Evolutionary conservation across 2,329 filamentous ascomycete species (phyloP).

Genomic region (Colletotrichum australisinense): DNA sequence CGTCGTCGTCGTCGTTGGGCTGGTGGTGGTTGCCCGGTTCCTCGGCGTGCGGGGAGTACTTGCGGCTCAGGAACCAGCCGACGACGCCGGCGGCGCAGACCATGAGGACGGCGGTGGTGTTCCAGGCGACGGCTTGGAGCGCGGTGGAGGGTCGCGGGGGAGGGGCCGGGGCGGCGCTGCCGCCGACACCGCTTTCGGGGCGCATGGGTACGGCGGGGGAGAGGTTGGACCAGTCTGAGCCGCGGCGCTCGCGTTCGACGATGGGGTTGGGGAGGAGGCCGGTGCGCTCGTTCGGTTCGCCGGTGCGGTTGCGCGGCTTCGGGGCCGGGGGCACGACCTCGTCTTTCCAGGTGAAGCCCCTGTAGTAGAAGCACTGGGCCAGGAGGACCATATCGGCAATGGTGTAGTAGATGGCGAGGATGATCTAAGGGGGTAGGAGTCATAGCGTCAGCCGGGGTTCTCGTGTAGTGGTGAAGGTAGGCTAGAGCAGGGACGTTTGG

Average conservation of each 20-base stretch:
- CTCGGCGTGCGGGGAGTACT: slow-evolving; percentile 50
- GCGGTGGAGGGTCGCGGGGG: slow-evolving; percentile 61
- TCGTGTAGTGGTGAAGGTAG: neutral
- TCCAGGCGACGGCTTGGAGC: slow-evolving; percentile 75
- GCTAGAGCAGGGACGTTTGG: neutral
- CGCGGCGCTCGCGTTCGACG: slow-evolving; percentile 56
- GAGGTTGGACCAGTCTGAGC: slow-evolving; percentile 70
- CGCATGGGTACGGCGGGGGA: slow-evolving; percentile 87
- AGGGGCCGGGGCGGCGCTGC: slow-evolving; percentile 48
- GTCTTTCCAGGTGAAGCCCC: slow-evolving; percentile 79
- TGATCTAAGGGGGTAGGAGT: slow-evolving; percentile 63
- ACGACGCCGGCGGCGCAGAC: slow-evolving; percentile 86
- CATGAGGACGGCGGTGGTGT: slow-evolving; percentile 79
- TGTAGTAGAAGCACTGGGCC: slow-evolving; percentile 94
- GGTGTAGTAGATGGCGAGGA: slow-evolving; percentile 94
- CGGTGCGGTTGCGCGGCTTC: slow-evolving; percentile 49
- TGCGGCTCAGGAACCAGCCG: slow-evolving; percentile 83
- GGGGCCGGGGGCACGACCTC: slow-evolving; percentile 56
- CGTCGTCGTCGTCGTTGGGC: slow-evolving; percentile 53
- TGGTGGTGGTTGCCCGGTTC: slow-evolving; percentile 54
- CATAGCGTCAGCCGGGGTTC: slow-evolving; percentile 33
- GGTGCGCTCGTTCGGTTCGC: slow-evolving; percentile 63
- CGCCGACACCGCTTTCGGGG: slow-evolving; percentile 42
- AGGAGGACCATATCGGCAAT: slow-evolving; percentile 90
- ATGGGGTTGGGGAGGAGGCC: slow-evolving; percentile 51